Base-by-base conservation (phyloP, 148 eudicot genomes). In the Camellia sinensis region DNA sequence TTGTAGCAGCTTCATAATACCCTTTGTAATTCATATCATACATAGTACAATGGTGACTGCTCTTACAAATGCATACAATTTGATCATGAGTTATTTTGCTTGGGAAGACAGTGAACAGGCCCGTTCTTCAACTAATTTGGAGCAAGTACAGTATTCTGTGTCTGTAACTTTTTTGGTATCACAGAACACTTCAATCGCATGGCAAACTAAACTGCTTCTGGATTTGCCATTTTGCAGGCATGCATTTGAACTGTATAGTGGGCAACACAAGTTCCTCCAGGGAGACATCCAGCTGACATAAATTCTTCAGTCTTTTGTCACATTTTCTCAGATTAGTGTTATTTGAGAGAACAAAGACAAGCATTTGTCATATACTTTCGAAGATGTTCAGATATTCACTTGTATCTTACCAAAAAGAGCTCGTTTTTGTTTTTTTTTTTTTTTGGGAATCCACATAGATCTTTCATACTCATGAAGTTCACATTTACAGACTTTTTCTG, bases 1-100 rank as follows among this genome's bases (percentile, higher is more conserved):
- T 93, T 73, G 12, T 82, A 59, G 68, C 78, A 4, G 45, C 88
- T 54, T 84, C 79, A 41, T 82, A 68, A 60, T 53, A 48, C 18
- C 46, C 15, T n/a, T 12, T 48, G 17, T 7, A 68, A 7, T 15
- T 43, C 45, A 68, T 68, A 15, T 44, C 5, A 5, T 52, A 52
- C 56, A 10, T 1, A 7, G 3, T 22, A 61, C 12, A 22, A 14
- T 21, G 56, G 59, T 5, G 1, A 17, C 18, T 19, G 54, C 46
- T 41, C 15, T 74, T 11, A 18, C 13, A 61, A 41, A 7, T 43
- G 53, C n/a, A 1, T 29, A 2, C 79, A 22, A 19, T 48, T 64
- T 6, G 21, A 60, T 18, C 22, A 77, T 14, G 61, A 29, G 43
- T 76, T 76, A 18, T 62, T 29, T 76, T 45, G 29, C 68, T 48